These are phyloP conservation scores for Trichoderma gamsii DNA, from an alignment of 495 filamentous ascomycete species.

Conservation along the genomic window DNA sequence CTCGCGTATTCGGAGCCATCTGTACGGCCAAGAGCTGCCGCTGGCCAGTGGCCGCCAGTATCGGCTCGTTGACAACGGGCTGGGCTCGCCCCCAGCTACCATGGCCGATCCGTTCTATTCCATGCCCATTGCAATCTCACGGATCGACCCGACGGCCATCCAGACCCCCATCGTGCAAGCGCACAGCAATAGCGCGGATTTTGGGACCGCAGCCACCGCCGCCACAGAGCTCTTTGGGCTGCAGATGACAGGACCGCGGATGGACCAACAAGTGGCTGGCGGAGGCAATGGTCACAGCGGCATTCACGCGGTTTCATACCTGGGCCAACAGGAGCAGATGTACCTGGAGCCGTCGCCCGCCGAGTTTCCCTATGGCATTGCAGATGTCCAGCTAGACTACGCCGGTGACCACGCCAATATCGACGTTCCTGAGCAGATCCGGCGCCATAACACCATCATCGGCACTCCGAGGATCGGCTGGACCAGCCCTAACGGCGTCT, in stretches of 20 bases:
- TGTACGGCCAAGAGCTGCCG: slow-evolving; percentile 6
- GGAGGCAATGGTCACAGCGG: not conserved
- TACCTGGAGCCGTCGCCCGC: not conserved
- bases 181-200: not conserved
- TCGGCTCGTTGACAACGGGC: not conserved
- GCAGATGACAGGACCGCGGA: slow-evolving; percentile 10
- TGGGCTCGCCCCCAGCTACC: not conserved
- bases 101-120: not conserved
- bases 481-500: not conserved
- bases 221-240: slow-evolving; percentile 4
- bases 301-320: not conserved
- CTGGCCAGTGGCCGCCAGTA: slow-evolving; percentile 1
- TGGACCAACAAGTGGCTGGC: not conserved
- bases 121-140: slow-evolving; percentile 6
- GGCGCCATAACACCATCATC: not conserved
- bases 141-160: slow-evolving; percentile 4
- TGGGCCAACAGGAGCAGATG: not conserved
- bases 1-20: not conserved
- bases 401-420: not conserved
- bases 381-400: slow-evolving; percentile 11
- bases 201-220: not conserved
- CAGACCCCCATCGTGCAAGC: not conserved
- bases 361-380: not conserved
- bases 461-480: not conserved
- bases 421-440: not conserved